Conservation (phyloP, 2,329 filamentous ascomycete species). For the Stenocarpella maydis region DNA sequence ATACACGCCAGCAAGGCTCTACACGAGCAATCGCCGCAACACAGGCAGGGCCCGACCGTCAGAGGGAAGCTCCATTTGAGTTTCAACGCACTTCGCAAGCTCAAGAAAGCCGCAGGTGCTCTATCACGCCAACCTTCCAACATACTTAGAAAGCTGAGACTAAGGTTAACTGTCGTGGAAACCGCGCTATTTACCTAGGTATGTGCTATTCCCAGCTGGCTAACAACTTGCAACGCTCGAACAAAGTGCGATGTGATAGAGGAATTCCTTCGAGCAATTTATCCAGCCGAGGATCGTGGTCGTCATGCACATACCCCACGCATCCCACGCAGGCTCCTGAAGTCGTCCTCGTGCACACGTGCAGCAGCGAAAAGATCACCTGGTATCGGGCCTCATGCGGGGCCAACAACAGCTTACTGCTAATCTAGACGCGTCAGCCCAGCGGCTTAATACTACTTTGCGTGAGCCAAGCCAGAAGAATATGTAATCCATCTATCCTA, state of each 20-base stretch:
- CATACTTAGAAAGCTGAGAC: no score
- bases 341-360: slow-evolving; percentile 20
- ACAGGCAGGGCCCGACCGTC: slow-evolving; percentile 12
- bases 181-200: no score
- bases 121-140: no score
- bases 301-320: slow-evolving; percentile 38
- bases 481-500: no score
- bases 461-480: background rate
- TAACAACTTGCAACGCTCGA: background rate
- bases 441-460: background rate
- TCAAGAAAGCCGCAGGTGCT: no score
- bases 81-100: slow-evolving; percentile 42
- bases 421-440: background rate
- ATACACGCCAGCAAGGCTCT: background rate
- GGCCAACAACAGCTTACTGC: background rate
- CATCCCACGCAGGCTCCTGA: background rate
- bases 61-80: slow-evolving; percentile 45
- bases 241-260: slow-evolving; percentile 41
- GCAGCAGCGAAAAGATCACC: slow-evolving; percentile 41
- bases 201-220: background rate
- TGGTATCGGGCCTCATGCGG: slow-evolving; percentile 43
- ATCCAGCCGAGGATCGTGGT: slow-evolving; percentile 32
- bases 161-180: no score
- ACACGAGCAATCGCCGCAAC: background rate
- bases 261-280: slow-evolving; percentile 40